Evolutionary conservation across 2,329 filamentous ascomycete genomes (phyloP).

Genomic region (Paecilomyces sp.): DNA sequence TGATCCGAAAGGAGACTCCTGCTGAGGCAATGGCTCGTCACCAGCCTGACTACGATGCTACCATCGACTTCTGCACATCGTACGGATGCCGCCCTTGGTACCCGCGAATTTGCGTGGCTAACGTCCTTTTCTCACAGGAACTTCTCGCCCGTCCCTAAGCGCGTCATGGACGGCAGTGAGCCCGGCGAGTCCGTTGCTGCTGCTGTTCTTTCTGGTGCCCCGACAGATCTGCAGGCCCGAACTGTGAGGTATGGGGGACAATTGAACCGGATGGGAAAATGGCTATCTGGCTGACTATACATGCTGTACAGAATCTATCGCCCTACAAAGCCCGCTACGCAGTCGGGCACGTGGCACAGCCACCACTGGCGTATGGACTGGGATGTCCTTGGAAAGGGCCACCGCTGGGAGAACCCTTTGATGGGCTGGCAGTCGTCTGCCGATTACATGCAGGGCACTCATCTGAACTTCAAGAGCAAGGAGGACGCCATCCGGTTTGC

Average conservation of each 20-base stretch:
- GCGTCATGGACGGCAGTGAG: slow-evolving; percentile 86
- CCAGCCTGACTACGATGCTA: slow-evolving; percentile 72
- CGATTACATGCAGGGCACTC: slow-evolving; percentile 90
- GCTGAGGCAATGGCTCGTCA: slow-evolving; percentile 52
- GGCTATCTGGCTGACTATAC: not conserved
- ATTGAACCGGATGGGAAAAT: not conserved
- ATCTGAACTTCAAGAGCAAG: slow-evolving; percentile 83
- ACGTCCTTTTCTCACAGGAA: slow-evolving; percentile 47
- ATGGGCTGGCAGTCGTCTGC: slow-evolving; percentile 98
- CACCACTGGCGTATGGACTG: slow-evolving; percentile 97
- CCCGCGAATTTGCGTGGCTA: slow-evolving; percentile 12
- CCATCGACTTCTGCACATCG: slow-evolving; percentile 86
- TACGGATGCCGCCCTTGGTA: slow-evolving; percentile 41
- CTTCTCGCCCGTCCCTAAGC: slow-evolving; percentile 85
- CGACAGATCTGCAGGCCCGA: slow-evolving; percentile 85
- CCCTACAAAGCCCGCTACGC: slow-evolving; percentile 87
- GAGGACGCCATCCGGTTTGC: slow-evolving; percentile 93
- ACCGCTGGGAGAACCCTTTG: slow-evolving; percentile 95
- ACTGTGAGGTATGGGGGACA: slow-evolving; percentile 68
- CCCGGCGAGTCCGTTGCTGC: slow-evolving; percentile 67
- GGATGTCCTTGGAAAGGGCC: slow-evolving; percentile 86
- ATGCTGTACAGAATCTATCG: slow-evolving; percentile 67
- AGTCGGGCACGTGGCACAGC: slow-evolving; percentile 81
- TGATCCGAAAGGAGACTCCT: slow-evolving; percentile 46
- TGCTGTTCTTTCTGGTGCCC: slow-evolving; percentile 83